Conservation (phyloP, 78 protist species). For the Guillardia theta region DNA sequence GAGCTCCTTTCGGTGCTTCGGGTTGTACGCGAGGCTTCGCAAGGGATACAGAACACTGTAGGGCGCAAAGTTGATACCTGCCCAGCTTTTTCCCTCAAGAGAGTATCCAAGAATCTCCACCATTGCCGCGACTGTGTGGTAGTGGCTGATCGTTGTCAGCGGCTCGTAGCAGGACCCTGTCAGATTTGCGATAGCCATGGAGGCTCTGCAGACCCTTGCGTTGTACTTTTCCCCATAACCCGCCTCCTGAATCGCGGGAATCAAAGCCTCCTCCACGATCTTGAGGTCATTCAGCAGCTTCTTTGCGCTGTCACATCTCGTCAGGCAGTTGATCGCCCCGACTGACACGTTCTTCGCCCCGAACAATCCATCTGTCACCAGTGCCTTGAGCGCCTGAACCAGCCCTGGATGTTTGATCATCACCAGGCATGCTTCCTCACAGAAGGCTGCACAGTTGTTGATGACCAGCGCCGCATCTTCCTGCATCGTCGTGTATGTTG, state of each 20-base stretch:
- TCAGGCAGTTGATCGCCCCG: not conserved
- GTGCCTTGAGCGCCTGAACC: not conserved
- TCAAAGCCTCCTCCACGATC: not conserved
- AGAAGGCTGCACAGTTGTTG: slow-evolving; percentile 29
- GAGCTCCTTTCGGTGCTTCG: not conserved
- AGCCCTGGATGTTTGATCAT: not conserved
- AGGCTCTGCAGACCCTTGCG: not conserved
- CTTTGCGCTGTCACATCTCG: not conserved
- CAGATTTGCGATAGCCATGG: slow-evolving; percentile 5
- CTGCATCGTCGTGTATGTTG: not conserved
- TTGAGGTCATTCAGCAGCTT: not conserved
- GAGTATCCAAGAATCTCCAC: not conserved
- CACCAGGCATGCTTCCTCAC: not conserved
- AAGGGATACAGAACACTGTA: slow-evolving; percentile 4
- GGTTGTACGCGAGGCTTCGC: not conserved
- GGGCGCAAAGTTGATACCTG: not conserved
- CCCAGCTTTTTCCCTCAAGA: not conserved
- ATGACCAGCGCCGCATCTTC: slow-evolving; percentile 27
- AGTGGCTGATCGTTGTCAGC: not conserved
- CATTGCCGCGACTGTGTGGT: not conserved
- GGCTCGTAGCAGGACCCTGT: not conserved
- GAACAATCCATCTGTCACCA: not conserved
- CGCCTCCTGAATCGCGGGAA: not conserved
- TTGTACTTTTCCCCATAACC: not conserved
- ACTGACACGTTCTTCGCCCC: not conserved